Evolutionary conservation across 1,139 yeast species (phyloP).

Genomic region (Torulaspora pretoriensis): DNA sequence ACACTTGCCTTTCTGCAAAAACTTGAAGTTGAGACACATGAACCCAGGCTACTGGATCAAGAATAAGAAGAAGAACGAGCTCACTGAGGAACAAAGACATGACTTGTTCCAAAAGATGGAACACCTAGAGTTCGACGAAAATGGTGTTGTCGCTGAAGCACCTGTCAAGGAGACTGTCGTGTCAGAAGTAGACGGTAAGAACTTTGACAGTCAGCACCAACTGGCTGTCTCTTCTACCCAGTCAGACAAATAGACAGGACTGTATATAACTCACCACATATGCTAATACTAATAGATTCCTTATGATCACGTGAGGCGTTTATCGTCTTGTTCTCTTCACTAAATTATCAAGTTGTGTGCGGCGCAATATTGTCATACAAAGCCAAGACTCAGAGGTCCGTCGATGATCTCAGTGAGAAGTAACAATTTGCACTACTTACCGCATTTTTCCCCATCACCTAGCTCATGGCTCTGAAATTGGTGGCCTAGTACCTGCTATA

Average conservation of each 20-base stretch:
- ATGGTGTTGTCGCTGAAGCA: conserved; percentile 31
- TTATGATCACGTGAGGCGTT: too few species aligned
- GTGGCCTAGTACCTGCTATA: too few species aligned
- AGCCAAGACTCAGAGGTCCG: too few species aligned
- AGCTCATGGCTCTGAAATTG: too few species aligned
- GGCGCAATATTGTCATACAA: too few species aligned
- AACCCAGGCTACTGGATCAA: conserved; percentile 72
- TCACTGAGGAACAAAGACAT: conserved; percentile 50
- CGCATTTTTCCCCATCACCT: too few species aligned
- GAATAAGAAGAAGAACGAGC: conserved; percentile 59
- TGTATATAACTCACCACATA: neutral
- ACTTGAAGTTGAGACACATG: conserved; percentile 49
- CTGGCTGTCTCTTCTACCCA: conserved; percentile 1
- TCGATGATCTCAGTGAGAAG: too few species aligned
- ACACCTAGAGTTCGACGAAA: conserved; percentile 36
- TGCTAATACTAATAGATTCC: neutral
- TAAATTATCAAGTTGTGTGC: too few species aligned
- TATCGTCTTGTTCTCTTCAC: too few species aligned
- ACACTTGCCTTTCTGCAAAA: conserved; percentile 57
- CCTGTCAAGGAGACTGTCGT: neutral
- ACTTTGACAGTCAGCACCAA: conserved; percentile 1
- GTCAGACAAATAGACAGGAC: neutral
- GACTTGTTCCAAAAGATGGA: conserved; percentile 49
- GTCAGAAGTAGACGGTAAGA: neutral
- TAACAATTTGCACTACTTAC: too few species aligned